A percentile compares a stretch with the other conserved stretches of the same genome.
phyloP scores from a whole-genome alignment of 129 eudicot species.

The Arctium minus region DNA sequence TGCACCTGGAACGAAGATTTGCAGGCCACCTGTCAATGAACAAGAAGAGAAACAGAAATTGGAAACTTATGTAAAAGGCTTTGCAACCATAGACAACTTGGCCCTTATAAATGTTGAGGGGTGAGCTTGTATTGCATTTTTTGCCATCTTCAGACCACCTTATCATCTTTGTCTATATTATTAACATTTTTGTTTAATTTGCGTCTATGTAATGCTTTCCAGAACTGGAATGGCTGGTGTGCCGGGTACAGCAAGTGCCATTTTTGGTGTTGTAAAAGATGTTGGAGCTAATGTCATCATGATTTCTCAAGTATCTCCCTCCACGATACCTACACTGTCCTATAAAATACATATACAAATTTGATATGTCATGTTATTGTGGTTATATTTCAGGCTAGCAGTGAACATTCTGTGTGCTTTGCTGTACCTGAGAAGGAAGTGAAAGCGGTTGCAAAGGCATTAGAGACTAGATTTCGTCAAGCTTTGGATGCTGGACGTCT shows the following conservation, averaged over 20 bases:
- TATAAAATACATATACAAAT: not conserved
- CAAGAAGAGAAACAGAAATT: conserved; percentile 41
- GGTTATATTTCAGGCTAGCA: conserved; percentile 67
- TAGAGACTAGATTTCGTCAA: conserved; percentile 85
- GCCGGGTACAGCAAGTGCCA: conserved; percentile 98
- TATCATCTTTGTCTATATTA: not conserved
- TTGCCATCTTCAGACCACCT: not conserved
- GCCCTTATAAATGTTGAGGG: conserved; percentile 99
- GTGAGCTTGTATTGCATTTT: conserved; percentile 41
- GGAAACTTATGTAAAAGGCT: conserved; percentile 84
- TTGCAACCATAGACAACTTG: conserved; percentile 96
- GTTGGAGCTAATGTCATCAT: conserved; percentile 97
- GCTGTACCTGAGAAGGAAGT: conserved; percentile 99
- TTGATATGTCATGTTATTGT: conserved; percentile 7
- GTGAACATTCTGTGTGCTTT: conserved; percentile 99
- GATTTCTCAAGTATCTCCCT: conserved; percentile 82
- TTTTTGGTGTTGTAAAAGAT: conserved; percentile 86
- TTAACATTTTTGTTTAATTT: conserved; percentile 14
- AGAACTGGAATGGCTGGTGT: conserved; percentile 99
- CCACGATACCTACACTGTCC: not conserved
- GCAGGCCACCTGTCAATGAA: conserved; percentile 45
- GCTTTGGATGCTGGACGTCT: conserved; percentile 93
- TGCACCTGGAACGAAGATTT: conserved; percentile 97
- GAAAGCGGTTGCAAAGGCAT: conserved; percentile 79
- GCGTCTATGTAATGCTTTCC: conserved; percentile 23